phyloP scores from a whole-genome alignment of 75 land plant genomes.

The Larix kaempferi region DNA sequence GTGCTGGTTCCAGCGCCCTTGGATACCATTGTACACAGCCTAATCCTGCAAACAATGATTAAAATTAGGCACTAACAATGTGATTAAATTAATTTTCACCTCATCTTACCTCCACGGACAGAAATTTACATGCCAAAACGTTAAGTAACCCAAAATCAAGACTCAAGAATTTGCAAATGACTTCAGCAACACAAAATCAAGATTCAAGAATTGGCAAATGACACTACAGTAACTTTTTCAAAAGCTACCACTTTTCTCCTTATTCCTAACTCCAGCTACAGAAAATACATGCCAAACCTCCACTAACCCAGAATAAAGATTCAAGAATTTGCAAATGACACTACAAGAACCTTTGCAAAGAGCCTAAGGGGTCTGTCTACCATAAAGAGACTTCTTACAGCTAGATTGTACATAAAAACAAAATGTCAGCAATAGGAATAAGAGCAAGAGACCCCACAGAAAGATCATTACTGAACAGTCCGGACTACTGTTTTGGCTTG shows the following conservation, averaged over 20 bases:
- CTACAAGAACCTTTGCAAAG: neutral
- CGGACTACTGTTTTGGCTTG: no score
- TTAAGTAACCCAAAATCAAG: neutral
- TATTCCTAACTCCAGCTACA: no score
- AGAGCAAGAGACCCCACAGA: no score
- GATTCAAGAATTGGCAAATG: neutral
- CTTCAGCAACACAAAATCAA: neutral
- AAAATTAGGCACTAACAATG: neutral
- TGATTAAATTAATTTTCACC: neutral
- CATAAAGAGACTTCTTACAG: neutral
- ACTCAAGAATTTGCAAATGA: neutral
- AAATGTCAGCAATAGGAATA: no score
- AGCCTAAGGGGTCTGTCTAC: neutral
- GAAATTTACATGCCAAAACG: neutral
- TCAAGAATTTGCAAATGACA: neutral
- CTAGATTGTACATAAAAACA: neutral
- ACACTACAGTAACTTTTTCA: neutral
- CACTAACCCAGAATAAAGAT: neutral
- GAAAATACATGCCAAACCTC: no score
- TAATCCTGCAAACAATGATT: slow-evolving; percentile 60
- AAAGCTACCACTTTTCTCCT: no score
- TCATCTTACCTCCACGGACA: neutral
- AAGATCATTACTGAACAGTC: no score
- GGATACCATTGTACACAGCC: slow-evolving; percentile 49
- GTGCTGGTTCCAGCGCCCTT: slow-evolving; percentile 44